Evolutionary conservation across 2,329 filamentous ascomycete genomes (phyloP).

Genomic region (Stemphylium lycopersici): DNA sequence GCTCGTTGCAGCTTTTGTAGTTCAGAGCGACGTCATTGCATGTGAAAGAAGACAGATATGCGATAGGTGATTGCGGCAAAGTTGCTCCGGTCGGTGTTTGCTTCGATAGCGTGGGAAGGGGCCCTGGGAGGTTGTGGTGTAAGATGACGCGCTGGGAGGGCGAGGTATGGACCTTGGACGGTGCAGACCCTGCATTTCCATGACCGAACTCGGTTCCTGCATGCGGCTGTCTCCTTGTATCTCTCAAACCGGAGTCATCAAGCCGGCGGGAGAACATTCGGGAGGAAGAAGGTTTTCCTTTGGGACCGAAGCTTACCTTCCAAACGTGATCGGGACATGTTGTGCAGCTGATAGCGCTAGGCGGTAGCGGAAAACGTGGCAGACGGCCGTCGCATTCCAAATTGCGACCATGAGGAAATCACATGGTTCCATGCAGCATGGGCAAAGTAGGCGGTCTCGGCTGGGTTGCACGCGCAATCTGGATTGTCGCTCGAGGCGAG

Average conservation of each 20-base stretch:
- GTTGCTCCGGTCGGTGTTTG: conserved; percentile 5
- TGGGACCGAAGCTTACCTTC: background rate
- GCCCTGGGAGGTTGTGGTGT: background rate
- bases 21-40: conserved; percentile 6
- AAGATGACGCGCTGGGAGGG: too few relatives aligned
- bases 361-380: background rate
- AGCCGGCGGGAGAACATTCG: background rate
- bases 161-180: background rate
- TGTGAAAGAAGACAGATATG: background rate
- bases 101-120: background rate
- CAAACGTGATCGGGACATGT: background rate
- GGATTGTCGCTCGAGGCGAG: background rate
- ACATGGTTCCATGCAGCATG: background rate
- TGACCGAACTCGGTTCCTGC: background rate
- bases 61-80: conserved; percentile 5
- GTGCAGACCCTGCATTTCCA: conserved; percentile 8
- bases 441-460: background rate
- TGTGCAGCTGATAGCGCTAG: background rate
- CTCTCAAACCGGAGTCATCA: background rate
- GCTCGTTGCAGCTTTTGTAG: background rate
- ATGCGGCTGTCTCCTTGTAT: background rate
- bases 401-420: too few relatives aligned
- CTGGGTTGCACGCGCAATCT: background rate
- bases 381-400: background rate
- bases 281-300: background rate